Percentiles rank a stretch among this genome's conserved stretches.
These are phyloP conservation scores for Musa schizocarpa DNA, from an alignment of 176 grass and related monocot species.

Conservation along the genomic window DNA sequence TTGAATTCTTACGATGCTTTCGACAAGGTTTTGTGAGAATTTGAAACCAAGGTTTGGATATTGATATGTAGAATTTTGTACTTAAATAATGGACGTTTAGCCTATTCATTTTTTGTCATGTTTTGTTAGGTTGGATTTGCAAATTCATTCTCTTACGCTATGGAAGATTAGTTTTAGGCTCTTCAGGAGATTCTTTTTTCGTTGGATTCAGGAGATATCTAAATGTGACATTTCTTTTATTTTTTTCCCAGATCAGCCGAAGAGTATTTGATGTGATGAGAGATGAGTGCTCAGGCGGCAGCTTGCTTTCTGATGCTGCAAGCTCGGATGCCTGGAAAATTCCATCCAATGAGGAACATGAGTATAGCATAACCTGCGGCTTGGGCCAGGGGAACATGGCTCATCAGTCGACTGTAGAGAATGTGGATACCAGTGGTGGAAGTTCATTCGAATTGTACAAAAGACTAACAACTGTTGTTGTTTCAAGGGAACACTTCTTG, in stretches of 20 bases:
- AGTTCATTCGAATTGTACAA: constrained; percentile 89
- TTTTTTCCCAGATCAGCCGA: constrained; percentile 68
- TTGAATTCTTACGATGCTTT: background rate
- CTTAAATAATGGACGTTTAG: background rate
- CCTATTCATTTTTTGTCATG: background rate
- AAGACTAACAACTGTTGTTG: constrained; percentile 56
- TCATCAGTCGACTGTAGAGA: constrained; percentile 24
- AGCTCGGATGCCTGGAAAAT: constrained; percentile 18
- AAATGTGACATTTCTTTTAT: background rate
- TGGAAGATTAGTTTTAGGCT: background rate
- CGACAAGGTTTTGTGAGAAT: background rate
- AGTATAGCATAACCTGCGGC: constrained; percentile 5
- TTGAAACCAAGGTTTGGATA: background rate
- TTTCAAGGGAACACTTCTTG: constrained; percentile 66
- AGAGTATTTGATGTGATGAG: constrained; percentile 79
- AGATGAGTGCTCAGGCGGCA: constrained; percentile 30
- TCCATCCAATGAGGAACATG: constrained; percentile 18
- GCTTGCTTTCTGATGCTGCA: constrained; percentile 8
- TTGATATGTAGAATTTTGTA: background rate
- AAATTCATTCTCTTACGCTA: background rate
- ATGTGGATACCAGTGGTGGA: constrained; percentile 20
- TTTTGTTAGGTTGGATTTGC: background rate
- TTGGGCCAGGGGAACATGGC: constrained; percentile 5
- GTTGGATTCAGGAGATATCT: background rate
- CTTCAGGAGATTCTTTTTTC: background rate